Percentiles rank a stretch among this genome's conserved stretches.
These are phyloP conservation scores for Fusarium sp. DNA, from an alignment of 2,329 filamentous ascomycete species.

Conservation along the genomic window DNA sequence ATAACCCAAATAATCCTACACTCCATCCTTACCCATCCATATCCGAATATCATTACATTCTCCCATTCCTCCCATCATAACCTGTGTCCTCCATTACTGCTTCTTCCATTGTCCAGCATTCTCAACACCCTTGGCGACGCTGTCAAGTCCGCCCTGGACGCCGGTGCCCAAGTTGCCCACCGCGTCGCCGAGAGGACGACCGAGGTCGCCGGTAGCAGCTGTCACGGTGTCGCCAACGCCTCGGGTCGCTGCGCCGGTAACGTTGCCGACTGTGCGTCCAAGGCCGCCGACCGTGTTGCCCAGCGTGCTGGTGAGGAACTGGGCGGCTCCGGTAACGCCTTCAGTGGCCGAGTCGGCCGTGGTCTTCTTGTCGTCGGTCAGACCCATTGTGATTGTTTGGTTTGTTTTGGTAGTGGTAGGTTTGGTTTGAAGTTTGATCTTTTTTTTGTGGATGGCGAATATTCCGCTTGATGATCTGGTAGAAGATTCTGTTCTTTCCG, in stretches of 20 bases:
- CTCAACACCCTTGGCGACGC: slow-evolving; percentile 62
- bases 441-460: background rate
- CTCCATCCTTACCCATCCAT: background rate
- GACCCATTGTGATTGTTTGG: slow-evolving; percentile 20
- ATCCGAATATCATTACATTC: slow-evolving; percentile 2
- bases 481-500: background rate
- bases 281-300: slow-evolving; percentile 54
- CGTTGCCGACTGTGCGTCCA: slow-evolving; percentile 51
- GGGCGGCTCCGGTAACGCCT: slow-evolving; percentile 48
- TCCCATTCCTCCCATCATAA: background rate
- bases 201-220: slow-evolving; percentile 61
- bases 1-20: background rate
- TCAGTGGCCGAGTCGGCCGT: slow-evolving; percentile 44
- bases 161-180: slow-evolving; percentile 61
- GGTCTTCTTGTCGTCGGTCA: slow-evolving; percentile 40
- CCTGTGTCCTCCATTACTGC: slow-evolving; percentile 24
- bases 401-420: background rate
- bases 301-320: slow-evolving; percentile 52
- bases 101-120: slow-evolving; percentile 66
- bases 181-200: slow-evolving; percentile 63
- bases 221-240: slow-evolving; percentile 65
- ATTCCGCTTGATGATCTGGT: slow-evolving; percentile 9
- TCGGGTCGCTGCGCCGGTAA: slow-evolving; percentile 61
- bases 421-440: background rate
- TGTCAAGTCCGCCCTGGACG: slow-evolving; percentile 58